Evolutionary conservation across 2,329 filamentous ascomycete species (phyloP).

Genomic region (Fusarium decemcellulare): DNA sequence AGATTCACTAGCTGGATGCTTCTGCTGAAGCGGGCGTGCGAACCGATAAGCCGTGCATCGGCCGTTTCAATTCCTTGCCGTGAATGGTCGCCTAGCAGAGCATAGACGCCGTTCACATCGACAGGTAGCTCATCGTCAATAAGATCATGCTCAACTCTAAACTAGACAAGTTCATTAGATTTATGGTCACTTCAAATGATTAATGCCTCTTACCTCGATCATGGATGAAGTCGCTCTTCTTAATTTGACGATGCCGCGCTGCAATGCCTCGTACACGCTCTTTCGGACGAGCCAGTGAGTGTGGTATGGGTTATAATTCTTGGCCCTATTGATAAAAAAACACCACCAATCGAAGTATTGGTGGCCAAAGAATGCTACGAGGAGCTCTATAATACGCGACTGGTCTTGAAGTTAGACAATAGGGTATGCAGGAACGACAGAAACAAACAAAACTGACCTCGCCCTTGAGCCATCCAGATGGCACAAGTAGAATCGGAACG

Average conservation of each 20-base stretch:
- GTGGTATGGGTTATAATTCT: constrained; percentile 5
- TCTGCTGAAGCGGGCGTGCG: constrained; percentile 45
- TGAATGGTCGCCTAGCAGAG: constrained; percentile 52
- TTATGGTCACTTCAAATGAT: too few relatives aligned
- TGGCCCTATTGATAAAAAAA: constrained; percentile 36
- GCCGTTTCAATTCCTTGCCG: constrained; percentile 42
- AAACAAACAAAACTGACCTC: constrained; percentile 3
- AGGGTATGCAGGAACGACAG: too few relatives aligned
- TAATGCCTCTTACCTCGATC: constrained; percentile 45
- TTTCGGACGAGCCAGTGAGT: constrained; percentile 50
- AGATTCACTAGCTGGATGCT: constrained; percentile 36
- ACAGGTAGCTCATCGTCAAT: constrained; percentile 6
- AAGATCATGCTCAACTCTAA: too few relatives aligned
- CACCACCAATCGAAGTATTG: constrained; percentile 52
- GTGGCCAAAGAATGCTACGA: constrained; percentile 48
- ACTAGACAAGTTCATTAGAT: too few relatives aligned
- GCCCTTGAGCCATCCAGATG: constrained; percentile 11
- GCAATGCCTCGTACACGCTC: too few relatives aligned
- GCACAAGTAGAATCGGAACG: constrained; percentile 10
- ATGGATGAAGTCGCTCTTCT: constrained; percentile 31
- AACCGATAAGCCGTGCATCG: constrained; percentile 49
- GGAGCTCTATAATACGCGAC: constrained; percentile 15
- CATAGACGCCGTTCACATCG: constrained; percentile 39
- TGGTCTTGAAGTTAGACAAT: neutral
- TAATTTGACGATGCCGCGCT: too few relatives aligned